A percentile compares a stretch with the other conserved stretches of the same genome.
Evolutionary conservation across 2,329 filamentous ascomycete genomes (phyloP).

Genomic region (Colletotrichum sp.): DNA sequence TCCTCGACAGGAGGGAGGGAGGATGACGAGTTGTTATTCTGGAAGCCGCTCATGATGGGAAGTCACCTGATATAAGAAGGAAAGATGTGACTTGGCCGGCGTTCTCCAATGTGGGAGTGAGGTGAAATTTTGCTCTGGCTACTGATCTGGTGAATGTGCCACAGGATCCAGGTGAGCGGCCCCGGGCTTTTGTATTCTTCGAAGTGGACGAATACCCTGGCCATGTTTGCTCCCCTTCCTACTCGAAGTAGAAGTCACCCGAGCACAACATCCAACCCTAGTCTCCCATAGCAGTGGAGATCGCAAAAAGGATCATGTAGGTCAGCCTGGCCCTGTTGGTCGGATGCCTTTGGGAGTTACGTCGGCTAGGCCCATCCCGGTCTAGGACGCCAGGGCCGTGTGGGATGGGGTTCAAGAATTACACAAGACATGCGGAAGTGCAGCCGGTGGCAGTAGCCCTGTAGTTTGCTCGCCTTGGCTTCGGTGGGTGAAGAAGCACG

Average conservation of each 20-base stretch:
- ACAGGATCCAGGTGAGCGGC: neutral
- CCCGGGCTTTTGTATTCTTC: constrained; percentile 2
- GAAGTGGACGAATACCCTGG: neutral
- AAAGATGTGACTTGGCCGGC: neutral
- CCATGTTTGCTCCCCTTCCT: neutral
- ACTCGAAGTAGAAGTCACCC: neutral
- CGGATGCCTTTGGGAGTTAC: neutral
- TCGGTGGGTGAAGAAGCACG: neutral
- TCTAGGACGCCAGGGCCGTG: neutral
- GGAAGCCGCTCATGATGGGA: constrained; percentile 1
- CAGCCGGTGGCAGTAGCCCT: neutral
- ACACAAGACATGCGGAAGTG: constrained; percentile 1
- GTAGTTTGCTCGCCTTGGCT: neutral
- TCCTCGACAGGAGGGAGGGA: neutral
- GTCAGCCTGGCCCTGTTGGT: neutral
- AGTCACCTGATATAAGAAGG: neutral
- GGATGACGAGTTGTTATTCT: neutral
- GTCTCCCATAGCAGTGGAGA: neutral
- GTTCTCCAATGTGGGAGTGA: neutral
- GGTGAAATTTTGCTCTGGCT: neutral
- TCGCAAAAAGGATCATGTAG: neutral
- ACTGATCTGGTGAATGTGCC: neutral
- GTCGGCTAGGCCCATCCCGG: neutral
- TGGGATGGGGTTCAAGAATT: neutral
- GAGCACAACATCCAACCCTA: neutral